Evolutionary conservation across 441 rosid genomes (phyloP).

Genomic region (Arabidopsis lyrata): DNA sequence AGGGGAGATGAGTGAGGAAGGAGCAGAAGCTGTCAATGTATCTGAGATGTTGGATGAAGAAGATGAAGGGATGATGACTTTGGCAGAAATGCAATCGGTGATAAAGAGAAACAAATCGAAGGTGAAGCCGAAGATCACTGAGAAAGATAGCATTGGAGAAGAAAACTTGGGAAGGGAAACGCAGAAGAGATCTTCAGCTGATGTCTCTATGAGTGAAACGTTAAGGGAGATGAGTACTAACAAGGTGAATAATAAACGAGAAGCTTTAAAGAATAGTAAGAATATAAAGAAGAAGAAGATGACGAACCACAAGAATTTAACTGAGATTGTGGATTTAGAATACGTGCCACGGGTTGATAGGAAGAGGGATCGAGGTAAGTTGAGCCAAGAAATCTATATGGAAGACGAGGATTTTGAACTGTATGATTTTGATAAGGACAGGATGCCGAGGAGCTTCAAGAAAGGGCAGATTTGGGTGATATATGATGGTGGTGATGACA

Average conservation of each 20-base stretch:
- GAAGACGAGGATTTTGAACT: slow-evolving; percentile 59
- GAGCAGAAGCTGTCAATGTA: slow-evolving; percentile 45
- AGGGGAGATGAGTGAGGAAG: slow-evolving; percentile 55
- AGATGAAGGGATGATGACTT: slow-evolving; percentile 72
- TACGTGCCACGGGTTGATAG: slow-evolving; percentile 33
- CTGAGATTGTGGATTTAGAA: slow-evolving; percentile 46
- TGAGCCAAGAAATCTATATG: slow-evolving; percentile 48
- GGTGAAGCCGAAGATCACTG: slow-evolving; percentile 44
- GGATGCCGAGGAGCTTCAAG: slow-evolving; percentile 71
- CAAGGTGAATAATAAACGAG: slow-evolving; percentile 31
- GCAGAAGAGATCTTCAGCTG: slow-evolving; percentile 20
- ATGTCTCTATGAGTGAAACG: slow-evolving; percentile 41
- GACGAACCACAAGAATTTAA: slow-evolving; percentile 36
- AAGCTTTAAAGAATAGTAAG: slow-evolving; percentile 32
- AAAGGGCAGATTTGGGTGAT: slow-evolving; percentile 92
- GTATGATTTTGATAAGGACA: slow-evolving; percentile 70
- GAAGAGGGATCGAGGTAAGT: slow-evolving; percentile 45
- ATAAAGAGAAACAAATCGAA: slow-evolving; percentile 54
- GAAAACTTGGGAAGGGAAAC: slow-evolving; percentile 45
- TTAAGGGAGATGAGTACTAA: slow-evolving; percentile 30
- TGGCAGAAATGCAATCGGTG: slow-evolving; percentile 73
- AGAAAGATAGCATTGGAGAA: slow-evolving; percentile 34
- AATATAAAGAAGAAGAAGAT: slow-evolving; percentile 35
- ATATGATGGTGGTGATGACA: slow-evolving; percentile 64
- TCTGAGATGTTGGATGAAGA: slow-evolving; percentile 52